Percentiles rank a stretch among this genome's conserved stretches.
Evolutionary conservation across 768 basidiomycete genomes (phyloP).

Genomic region (Termitomyces sp.): DNA sequence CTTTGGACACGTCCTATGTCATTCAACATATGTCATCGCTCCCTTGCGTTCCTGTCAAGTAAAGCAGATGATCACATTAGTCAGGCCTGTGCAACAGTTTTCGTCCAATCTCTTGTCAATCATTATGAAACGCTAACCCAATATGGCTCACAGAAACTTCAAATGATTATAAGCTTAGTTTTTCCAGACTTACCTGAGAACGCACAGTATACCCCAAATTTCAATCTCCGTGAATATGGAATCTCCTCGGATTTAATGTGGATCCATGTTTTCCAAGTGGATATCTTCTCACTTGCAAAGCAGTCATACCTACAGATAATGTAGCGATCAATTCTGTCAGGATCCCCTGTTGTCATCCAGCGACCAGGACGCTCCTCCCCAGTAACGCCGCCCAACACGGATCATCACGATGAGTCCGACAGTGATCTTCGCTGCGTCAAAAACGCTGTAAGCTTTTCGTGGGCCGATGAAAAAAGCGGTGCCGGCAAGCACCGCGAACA

Average conservation of each 20-base stretch:
- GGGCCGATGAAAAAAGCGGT: constrained; percentile 67
- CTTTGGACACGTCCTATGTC: not conserved
- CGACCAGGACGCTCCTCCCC: constrained; percentile 39
- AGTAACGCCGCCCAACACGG: constrained; percentile 49
- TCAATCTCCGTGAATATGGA: constrained; percentile 12
- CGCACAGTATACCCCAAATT: not conserved
- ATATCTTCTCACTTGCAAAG: not conserved
- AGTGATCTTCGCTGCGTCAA: constrained; percentile 54
- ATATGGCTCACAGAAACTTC: not conserved
- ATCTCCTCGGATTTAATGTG: not conserved
- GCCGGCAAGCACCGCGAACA: constrained; percentile 45
- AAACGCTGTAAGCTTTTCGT: constrained; percentile 61
- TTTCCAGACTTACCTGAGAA: not conserved
- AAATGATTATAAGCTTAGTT: too few species aligned
- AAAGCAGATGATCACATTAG: constrained; percentile 9
- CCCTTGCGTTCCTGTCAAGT: not conserved
- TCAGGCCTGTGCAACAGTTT: not conserved
- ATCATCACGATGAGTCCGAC: constrained; percentile 42
- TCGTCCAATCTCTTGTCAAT: not conserved
- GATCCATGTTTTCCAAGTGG: not conserved
- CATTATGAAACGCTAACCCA: not conserved
- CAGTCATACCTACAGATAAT: not conserved
- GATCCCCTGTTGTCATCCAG: not conserved
- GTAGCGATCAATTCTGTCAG: not conserved
- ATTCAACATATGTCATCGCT: not conserved